These are phyloP conservation scores for Corymbia citriodora DNA, from an alignment of 441 rosid species.

Conservation along the genomic window DNA sequence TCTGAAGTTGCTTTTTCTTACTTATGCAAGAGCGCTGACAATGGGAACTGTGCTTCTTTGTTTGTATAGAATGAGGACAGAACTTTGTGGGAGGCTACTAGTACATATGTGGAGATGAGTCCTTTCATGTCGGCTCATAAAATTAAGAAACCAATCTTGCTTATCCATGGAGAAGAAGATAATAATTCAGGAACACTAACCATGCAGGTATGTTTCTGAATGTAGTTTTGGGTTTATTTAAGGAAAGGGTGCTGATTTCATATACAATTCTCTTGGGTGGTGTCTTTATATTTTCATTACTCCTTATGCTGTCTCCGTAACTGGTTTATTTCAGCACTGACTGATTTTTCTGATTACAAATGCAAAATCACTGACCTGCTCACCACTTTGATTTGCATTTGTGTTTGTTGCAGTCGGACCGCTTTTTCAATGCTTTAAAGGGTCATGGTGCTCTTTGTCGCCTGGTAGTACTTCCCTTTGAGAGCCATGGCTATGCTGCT, in stretches of 20 bases:
- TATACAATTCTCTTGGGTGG: neutral
- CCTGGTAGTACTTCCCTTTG: conserved; percentile 76
- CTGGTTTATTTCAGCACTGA: neutral
- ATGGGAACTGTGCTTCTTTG: neutral
- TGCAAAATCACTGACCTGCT: neutral
- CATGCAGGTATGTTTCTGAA: conserved; percentile 61
- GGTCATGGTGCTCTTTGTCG: conserved; percentile 94
- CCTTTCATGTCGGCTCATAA: conserved; percentile 94
- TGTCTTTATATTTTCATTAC: neutral
- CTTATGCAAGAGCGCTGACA: neutral
- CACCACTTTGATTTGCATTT: neutral
- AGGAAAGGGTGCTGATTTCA: neutral
- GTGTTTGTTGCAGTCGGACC: conserved; percentile 62
- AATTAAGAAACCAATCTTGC: conserved; percentile 92
- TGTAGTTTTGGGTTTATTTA: neutral
- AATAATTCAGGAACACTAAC: conserved; percentile 92
- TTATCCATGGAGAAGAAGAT: conserved; percentile 97
- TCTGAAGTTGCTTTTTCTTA: neutral
- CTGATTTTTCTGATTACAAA: neutral
- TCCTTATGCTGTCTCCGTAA: neutral
- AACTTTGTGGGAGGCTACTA: conserved; percentile 93
- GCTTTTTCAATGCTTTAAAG: conserved; percentile 90
- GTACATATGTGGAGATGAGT: conserved; percentile 85
- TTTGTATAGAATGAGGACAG: conserved; percentile 79
- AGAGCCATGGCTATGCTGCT: conserved; percentile 94